These are phyloP conservation scores for Xylogone sp. DNA, from an alignment of 2,329 filamentous ascomycete species.

Conservation along the genomic window DNA sequence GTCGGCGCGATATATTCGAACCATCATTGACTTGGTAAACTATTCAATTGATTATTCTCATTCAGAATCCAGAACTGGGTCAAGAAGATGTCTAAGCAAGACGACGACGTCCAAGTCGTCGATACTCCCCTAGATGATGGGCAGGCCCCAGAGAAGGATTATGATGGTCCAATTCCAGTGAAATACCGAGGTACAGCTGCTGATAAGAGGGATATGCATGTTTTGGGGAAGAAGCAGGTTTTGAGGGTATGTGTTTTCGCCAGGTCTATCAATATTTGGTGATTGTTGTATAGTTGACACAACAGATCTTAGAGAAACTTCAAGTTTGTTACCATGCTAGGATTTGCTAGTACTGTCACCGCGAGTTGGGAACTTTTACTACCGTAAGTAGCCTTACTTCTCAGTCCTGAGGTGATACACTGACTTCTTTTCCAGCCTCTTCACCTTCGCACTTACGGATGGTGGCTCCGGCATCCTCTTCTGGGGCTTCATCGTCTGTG, in stretches of 20 bases:
- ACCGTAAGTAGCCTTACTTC: slow-evolving; percentile 28
- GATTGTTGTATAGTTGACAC: too few species aligned
- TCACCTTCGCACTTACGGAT: slow-evolving; percentile 14
- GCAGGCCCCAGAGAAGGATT: slow-evolving; percentile 4
- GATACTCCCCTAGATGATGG: slow-evolving; percentile 14
- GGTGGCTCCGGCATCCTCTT: slow-evolving; percentile 28
- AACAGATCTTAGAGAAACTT: too few species aligned
- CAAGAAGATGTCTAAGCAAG: background rate
- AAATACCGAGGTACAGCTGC: slow-evolving; percentile 8
- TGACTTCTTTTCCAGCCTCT: slow-evolving; percentile 17
- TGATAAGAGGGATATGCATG: slow-evolving; percentile 10
- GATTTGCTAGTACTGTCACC: slow-evolving; percentile 43
- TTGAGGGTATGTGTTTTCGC: too few species aligned
- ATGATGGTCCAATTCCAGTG: slow-evolving; percentile 1
- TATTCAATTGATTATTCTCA: background rate
- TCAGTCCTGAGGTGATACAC: background rate
- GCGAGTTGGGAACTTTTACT: slow-evolving; percentile 42
- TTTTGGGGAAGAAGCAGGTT: slow-evolving; percentile 12
- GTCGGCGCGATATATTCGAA: too few species aligned
- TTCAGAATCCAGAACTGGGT: background rate
- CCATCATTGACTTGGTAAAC: too few species aligned
- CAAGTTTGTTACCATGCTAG: slow-evolving; percentile 41
- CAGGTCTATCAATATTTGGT: too few species aligned
- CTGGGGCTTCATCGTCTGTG: slow-evolving; percentile 30
- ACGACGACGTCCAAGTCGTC: slow-evolving; percentile 1